Conservation (phyloP, 2,329 filamentous ascomycete genomes). For the Zopfia rhizophila region DNA sequence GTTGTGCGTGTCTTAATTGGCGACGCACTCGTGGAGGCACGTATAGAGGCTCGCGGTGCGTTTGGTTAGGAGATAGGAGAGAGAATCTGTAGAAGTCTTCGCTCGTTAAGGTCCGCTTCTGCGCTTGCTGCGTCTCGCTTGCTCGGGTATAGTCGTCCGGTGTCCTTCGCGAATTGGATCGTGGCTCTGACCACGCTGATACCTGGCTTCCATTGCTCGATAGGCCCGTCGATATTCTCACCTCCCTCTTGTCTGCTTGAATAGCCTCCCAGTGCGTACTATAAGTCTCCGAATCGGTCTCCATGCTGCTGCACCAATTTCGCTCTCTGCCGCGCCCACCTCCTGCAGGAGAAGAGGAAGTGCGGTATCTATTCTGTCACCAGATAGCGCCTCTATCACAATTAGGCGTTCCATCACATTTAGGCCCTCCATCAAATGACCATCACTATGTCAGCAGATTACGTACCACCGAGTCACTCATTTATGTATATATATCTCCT, state of each 20-base stretch:
- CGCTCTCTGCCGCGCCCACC: no score
- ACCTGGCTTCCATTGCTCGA: constrained; percentile 1
- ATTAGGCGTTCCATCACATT: no score
- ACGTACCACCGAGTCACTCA: no score
- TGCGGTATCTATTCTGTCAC: neutral
- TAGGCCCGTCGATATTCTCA: constrained; percentile 1
- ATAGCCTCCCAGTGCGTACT: constrained; percentile 2
- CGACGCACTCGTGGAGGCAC: neutral
- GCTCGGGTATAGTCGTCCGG: neutral
- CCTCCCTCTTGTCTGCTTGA: constrained; percentile 4
- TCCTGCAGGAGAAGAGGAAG: no score
- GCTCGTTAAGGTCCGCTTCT: neutral
- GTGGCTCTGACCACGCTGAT: neutral
- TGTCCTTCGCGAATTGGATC: constrained; percentile 1
- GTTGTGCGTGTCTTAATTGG: constrained; percentile 1
- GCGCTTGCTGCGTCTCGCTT: neutral
- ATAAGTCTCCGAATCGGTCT: no score
- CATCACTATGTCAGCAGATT: no score
- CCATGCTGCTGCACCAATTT: no score
- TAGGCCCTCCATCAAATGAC: no score
- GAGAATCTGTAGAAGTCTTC: neutral
- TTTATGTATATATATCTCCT: no score
- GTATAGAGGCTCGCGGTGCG: neutral
- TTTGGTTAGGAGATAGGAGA: constrained; percentile 1
- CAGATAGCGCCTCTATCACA: no score